Evolutionary conservation across 2,329 filamentous ascomycete genomes (phyloP), one percentile per base, ranked within the genome.

Genomic region (Cadophora sp.): DNA sequence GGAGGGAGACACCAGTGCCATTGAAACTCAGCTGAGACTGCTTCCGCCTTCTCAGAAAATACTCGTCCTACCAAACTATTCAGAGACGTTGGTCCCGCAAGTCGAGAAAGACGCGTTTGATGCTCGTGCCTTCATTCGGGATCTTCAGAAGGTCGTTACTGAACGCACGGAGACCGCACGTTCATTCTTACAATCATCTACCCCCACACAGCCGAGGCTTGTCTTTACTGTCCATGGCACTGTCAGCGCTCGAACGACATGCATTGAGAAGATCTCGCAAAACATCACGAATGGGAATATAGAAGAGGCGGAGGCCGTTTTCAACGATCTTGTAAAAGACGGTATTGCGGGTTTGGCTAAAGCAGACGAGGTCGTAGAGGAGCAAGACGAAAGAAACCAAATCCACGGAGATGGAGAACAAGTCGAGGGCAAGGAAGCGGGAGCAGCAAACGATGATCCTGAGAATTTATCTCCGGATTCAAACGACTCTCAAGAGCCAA

Each of bases 171-270:
- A 85, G 63, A 79, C 79, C 53, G 88, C 87, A 8, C 77, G 80
- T 34, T 75, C 79, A 1, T 91, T 90, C 72, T 76, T 90, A 27
- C 76, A 79, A 50, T 79, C 79, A 11, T 82, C 84, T 7, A 82
- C 81, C 0, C 75, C 79, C 11, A 77, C 78, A 62, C 82, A 82
- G 67, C 87, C 84, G 71, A 83, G 84, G 66, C 76, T 90, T 4
- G 87, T 89, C 8, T 89, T 91, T 71, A 79, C 88, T 77, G 84
- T 88, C 63, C 88, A 88, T 3, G 87, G 88, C 11, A 86, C 85
- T 3, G 81, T 84, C 11, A 81, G 83, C 65, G 87, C 87, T 1
- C 83, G 85, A 64, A 78, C 83, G 6, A 79, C 83, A 27, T 90
- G 87, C 73, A 82, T 90, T 65, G 78, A 80, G 43, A 79, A 81